phyloP scores from a whole-genome alignment of 345 rosid genomes.

The Salix exigua region DNA sequence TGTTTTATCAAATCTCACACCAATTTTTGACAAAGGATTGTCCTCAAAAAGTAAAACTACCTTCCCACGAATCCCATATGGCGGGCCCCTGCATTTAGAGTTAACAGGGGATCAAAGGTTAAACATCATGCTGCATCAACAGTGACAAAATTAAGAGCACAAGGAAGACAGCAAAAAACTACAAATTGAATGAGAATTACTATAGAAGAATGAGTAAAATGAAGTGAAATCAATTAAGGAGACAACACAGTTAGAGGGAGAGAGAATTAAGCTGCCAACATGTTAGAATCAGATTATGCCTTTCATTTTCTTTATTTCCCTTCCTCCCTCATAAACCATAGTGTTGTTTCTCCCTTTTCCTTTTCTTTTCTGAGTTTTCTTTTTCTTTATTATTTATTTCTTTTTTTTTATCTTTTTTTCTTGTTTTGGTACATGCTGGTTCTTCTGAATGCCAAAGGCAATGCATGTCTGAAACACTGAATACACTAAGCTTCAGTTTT shows the following conservation, averaged over 20 bases:
- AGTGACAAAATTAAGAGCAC: not conserved
- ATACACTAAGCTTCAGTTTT: not conserved
- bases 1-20: constrained; percentile 78
- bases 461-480: not conserved
- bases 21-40: constrained; percentile 74
- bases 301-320: not conserved
- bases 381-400: too few relatives aligned
- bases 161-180: not conserved
- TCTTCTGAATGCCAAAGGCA: not conserved
- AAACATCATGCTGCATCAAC: not conserved
- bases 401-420: not conserved
- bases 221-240: not conserved
- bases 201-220: not conserved
- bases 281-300: not conserved
- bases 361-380: not conserved
- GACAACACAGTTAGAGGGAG: not conserved
- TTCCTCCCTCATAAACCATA: not conserved
- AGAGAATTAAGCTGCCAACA: not conserved
- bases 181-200: not conserved
- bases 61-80: constrained; percentile 59
- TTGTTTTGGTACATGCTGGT: not conserved
- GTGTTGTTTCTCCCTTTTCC: not conserved
- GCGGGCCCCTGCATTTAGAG: constrained; percentile 54
- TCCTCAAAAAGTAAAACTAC: constrained; percentile 61
- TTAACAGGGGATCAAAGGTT: not conserved